phyloP scores from a whole-genome alignment of 2,329 filamentous ascomycete genomes.

The Cladophialophora immunda region DNA sequence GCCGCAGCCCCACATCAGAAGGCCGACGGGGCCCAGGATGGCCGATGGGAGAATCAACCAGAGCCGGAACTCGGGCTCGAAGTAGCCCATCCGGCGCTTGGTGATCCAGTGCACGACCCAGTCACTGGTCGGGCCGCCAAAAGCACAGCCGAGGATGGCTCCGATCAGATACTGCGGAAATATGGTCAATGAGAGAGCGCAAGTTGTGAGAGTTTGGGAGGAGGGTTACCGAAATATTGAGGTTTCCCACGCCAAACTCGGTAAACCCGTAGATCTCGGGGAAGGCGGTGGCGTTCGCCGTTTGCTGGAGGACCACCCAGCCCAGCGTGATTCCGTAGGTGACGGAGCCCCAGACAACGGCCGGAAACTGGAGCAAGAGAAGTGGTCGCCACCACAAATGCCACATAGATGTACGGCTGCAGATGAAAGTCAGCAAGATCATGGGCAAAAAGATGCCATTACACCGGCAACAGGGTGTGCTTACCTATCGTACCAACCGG shows the following conservation, averaged over 20 bases:
- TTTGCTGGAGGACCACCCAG: conserved; percentile 22
- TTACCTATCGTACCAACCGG: conserved; percentile 26
- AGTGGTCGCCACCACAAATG: conserved; percentile 8
- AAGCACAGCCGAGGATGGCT: conserved; percentile 14
- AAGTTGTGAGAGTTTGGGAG: not conserved
- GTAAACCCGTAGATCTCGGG: conserved; percentile 17
- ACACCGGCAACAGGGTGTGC: not conserved
- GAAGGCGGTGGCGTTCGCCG: conserved; percentile 22
- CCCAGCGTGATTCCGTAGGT: conserved; percentile 23
- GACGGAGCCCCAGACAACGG: conserved; percentile 13
- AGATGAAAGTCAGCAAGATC: not conserved
- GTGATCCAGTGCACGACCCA: conserved; percentile 45
- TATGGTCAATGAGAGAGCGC: not conserved
- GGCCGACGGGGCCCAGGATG: conserved; percentile 19
- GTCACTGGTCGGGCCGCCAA: conserved; percentile 21
- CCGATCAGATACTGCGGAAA: conserved; percentile 9
- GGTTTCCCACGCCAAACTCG: conserved; percentile 22
- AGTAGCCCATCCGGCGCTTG: conserved; percentile 56
- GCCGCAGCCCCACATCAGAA: conserved; percentile 19
- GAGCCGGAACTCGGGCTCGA: conserved; percentile 60
- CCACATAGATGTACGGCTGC: conserved; percentile 19
- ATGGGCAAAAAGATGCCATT: not conserved
- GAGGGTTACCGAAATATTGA: conserved; percentile 20
- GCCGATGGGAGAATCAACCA: conserved; percentile 40
- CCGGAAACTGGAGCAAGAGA: conserved; percentile 13